Evolutionary conservation across 1,139 yeast genomes (phyloP).

Genomic region (Saccharomyces hybrid): DNA sequence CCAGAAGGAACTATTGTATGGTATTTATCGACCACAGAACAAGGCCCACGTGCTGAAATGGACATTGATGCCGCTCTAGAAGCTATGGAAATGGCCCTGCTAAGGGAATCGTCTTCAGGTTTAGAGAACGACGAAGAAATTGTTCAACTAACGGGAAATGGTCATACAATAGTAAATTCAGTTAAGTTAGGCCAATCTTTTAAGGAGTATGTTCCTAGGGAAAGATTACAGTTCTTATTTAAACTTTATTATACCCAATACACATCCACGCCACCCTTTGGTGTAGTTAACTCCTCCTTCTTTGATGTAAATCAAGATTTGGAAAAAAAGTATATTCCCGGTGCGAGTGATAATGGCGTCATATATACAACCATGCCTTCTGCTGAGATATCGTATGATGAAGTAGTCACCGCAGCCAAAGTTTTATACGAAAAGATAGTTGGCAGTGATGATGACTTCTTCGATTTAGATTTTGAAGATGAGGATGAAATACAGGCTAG

Average conservation of each 20-base stretch:
- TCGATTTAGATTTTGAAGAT: slow-evolving; percentile 92
- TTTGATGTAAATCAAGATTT: slow-evolving; percentile 30
- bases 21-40: slow-evolving; percentile 78
- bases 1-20: slow-evolving; percentile 85
- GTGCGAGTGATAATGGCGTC: slow-evolving; percentile 41
- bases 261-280: slow-evolving; percentile 48
- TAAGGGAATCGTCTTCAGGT: slow-evolving; percentile 61
- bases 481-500: slow-evolving; percentile 51
- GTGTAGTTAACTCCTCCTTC: slow-evolving; percentile 36
- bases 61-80: slow-evolving; percentile 76
- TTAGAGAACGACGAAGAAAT: slow-evolving; percentile 47
- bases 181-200: slow-evolving; percentile 80
- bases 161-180: slow-evolving; percentile 65
- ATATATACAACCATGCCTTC: slow-evolving; percentile 70
- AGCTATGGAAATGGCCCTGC: slow-evolving; percentile 69
- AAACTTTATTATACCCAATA: slow-evolving; percentile 76
- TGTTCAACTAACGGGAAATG: slow-evolving; percentile 52
- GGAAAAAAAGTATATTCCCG: slow-evolving; percentile 17
- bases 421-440: slow-evolving; percentile 66
- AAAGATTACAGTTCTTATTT: slow-evolving; percentile 66
- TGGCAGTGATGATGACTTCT: slow-evolving; percentile 91
- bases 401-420: slow-evolving; percentile 75
- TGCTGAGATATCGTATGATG: slow-evolving; percentile 83
- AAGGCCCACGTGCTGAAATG: slow-evolving; percentile 58
- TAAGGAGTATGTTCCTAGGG: slow-evolving; percentile 75